A percentile compares a stretch with the other conserved stretches of the same genome.
These are phyloP conservation scores for Boletus vinaceobasis DNA, from an alignment of 768 basidiomycete species.

Conservation along the genomic window DNA sequence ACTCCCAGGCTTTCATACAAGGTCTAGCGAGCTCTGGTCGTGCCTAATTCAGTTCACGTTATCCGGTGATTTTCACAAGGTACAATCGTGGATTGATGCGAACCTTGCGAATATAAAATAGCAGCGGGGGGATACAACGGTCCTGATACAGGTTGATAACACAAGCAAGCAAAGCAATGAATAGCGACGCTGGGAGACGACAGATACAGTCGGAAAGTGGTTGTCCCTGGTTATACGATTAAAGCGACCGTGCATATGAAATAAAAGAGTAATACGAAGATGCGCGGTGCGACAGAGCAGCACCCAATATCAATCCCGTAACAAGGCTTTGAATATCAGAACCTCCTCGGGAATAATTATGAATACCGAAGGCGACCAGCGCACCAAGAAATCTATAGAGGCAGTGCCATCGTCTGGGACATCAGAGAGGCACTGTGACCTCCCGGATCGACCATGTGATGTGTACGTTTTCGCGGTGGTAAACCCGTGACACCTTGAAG, in stretches of 20 bases:
- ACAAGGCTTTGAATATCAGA: constrained; percentile 12
- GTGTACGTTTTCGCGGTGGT: constrained; percentile 58
- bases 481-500: constrained; percentile 50
- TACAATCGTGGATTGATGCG: constrained; percentile 12
- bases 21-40: constrained; percentile 4
- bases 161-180: constrained; percentile 15
- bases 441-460: constrained; percentile 61
- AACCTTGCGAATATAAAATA: constrained; percentile 16
- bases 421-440: constrained; percentile 51
- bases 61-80: constrained; percentile 21
- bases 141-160: constrained; percentile 22
- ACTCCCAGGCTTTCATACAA: constrained; percentile 11
- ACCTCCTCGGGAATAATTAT: constrained; percentile 15
- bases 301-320: constrained; percentile 9
- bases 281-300: constrained; percentile 11
- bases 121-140: constrained; percentile 20
- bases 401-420: constrained; percentile 52
- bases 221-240: constrained; percentile 17
- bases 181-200: constrained; percentile 6
- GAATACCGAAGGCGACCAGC: constrained; percentile 22
- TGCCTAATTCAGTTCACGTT: constrained; percentile 13
- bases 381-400: constrained; percentile 39
- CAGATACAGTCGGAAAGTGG: constrained; percentile 4
- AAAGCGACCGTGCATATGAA: constrained; percentile 17
- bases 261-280: constrained; percentile 6